phyloP scores from a whole-genome alignment of 2,329 filamentous ascomycete genomes.

The Dissoconium aciculare region DNA sequence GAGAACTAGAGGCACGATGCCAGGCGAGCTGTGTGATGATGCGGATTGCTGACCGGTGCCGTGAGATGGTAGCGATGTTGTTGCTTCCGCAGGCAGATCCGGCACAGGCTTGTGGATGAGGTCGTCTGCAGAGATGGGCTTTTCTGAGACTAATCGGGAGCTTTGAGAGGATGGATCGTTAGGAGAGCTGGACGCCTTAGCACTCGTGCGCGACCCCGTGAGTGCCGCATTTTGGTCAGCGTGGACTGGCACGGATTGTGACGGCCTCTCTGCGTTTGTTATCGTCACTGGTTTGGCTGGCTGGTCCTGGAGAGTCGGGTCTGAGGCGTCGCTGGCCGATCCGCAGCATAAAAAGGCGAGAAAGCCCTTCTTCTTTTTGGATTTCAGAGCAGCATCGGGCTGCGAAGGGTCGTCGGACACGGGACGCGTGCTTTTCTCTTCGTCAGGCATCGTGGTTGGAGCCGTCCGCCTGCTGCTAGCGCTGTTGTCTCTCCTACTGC shows the following conservation, averaged over 20 bases:
- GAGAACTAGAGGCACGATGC: background rate
- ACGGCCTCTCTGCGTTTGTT: conserved; percentile 14
- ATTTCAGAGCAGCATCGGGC: conserved; percentile 21
- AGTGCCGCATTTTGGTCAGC: conserved; percentile 29
- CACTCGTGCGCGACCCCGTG: conserved; percentile 29
- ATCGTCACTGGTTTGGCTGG: conserved; percentile 30
- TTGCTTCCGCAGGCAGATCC: conserved; percentile 3
- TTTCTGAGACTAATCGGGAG: conserved; percentile 33
- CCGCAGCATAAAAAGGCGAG: conserved; percentile 50
- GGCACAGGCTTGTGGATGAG: conserved; percentile 10
- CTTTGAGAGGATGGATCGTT: no score
- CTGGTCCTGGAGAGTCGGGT: conserved; percentile 41
- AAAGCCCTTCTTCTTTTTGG: conserved; percentile 30
- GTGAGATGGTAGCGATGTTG: background rate
- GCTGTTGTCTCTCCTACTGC: conserved; percentile 33
- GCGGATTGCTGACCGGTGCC: background rate
- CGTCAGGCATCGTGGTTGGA: conserved; percentile 21
- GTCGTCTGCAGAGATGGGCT: conserved; percentile 15
- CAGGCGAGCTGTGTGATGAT: conserved; percentile 1
- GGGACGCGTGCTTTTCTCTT: conserved; percentile 27
- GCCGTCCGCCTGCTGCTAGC: conserved; percentile 33
- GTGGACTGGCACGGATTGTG: conserved; percentile 16
- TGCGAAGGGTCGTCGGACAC: conserved; percentile 20
- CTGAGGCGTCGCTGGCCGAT: conserved; percentile 45
- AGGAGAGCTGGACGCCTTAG: conserved; percentile 27